These are phyloP conservation scores for Epicoccum sorghinum DNA, from an alignment of 2,329 filamentous ascomycete species.

Conservation along the genomic window DNA sequence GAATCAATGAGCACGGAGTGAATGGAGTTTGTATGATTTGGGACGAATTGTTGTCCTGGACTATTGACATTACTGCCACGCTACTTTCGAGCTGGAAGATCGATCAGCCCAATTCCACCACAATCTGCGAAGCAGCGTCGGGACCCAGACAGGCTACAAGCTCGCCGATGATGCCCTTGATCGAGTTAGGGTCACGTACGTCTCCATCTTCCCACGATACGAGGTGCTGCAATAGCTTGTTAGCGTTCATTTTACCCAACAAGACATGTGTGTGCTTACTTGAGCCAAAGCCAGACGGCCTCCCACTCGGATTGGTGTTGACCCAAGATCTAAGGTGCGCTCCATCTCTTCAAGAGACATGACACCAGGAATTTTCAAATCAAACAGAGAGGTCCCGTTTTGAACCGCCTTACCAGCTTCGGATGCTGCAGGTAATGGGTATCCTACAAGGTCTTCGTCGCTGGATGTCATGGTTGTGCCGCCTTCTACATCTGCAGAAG, in stretches of 20 bases:
- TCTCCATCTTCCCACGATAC: conserved; percentile 64
- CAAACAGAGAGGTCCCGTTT: conserved; percentile 59
- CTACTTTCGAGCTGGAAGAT: background rate
- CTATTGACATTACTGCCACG: too few species aligned
- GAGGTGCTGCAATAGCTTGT: conserved; percentile 54
- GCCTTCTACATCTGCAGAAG: background rate
- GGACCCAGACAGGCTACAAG: conserved; percentile 70
- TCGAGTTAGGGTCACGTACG: conserved; percentile 56
- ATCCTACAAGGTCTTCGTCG: background rate
- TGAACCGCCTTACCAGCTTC: conserved; percentile 44
- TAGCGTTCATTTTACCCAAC: conserved; percentile 18
- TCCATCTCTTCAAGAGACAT: conserved; percentile 61
- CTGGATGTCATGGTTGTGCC: background rate
- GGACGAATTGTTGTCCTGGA: too few species aligned
- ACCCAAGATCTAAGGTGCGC: conserved; percentile 61
- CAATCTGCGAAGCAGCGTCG: conserved; percentile 62
- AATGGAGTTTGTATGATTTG: too few species aligned
- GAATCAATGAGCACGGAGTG: too few species aligned
- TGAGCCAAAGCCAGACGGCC: conserved; percentile 39
- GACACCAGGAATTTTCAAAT: conserved; percentile 71
- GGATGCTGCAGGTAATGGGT: conserved; percentile 32
- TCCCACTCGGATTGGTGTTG: conserved; percentile 61
- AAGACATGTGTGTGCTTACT: conserved; percentile 30
- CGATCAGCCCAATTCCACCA: conserved; percentile 60
- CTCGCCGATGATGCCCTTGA: conserved; percentile 71